A percentile compares a stretch with the other conserved stretches of the same genome.
Evolutionary conservation across 768 basidiomycete species (phyloP).

Genomic region (Leccinum sublutescens): DNA sequence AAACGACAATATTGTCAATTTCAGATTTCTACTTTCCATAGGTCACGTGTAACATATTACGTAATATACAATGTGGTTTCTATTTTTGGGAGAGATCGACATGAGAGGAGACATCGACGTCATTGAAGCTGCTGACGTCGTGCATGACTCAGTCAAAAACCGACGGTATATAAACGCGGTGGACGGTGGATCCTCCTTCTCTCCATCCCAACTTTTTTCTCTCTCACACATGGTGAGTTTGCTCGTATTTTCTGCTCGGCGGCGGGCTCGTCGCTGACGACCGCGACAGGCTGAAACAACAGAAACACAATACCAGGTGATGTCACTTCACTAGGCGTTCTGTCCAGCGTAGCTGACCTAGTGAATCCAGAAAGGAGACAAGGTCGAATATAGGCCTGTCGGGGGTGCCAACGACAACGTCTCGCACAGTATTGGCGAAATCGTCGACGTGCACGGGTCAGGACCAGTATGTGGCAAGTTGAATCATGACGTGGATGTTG

Average conservation of each 20-base stretch:
- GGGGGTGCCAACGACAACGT: constrained; percentile 41
- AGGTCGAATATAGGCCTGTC: constrained; percentile 44
- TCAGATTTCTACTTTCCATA: background rate
- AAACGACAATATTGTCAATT: background rate
- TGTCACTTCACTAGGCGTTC: too few species aligned
- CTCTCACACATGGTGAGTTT: constrained; percentile 11
- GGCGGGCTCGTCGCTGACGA: constrained; percentile 4
- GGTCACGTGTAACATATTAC: background rate
- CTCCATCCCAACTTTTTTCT: background rate
- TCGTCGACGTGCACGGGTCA: constrained; percentile 32
- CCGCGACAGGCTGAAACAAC: constrained; percentile 16
- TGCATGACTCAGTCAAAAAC: constrained; percentile 11
- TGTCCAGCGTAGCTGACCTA: background rate
- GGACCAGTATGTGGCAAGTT: constrained; percentile 30
- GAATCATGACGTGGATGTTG: too few species aligned
- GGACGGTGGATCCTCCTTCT: background rate
- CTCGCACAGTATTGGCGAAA: constrained; percentile 35
- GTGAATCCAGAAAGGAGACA: constrained; percentile 35
- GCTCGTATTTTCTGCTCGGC: background rate
- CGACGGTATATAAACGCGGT: constrained; percentile 13
- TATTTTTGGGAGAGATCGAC: constrained; percentile 5
- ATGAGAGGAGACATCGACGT: constrained; percentile 18
- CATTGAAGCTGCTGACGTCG: constrained; percentile 17
- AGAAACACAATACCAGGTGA: constrained; percentile 27
- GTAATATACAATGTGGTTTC: background rate